Conservation (phyloP, 2,329 filamentous ascomycete species). For the Colletotrichum orbiculare region DNA sequence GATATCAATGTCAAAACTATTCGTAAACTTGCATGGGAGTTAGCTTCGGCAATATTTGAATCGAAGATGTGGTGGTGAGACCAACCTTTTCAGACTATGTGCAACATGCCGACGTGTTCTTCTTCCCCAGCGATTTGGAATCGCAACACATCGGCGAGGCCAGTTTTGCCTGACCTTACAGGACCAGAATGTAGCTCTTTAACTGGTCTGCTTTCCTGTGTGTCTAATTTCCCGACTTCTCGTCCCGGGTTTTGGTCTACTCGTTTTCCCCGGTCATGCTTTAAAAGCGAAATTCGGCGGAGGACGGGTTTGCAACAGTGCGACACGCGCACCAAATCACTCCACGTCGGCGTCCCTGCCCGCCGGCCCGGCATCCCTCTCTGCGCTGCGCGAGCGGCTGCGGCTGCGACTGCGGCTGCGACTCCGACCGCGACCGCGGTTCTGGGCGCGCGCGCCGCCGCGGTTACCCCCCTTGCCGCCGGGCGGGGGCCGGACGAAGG, state of each 20-base stretch:
- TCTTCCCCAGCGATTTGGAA: neutral
- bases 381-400: conserved; percentile 42
- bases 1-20: neutral
- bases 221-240: neutral
- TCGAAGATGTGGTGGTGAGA: neutral
- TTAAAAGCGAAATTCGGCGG: no score
- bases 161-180: neutral
- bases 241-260: neutral
- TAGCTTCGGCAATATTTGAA: neutral
- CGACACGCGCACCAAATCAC: neutral
- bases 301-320: neutral
- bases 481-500: conserved; percentile 83
- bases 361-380: conserved; percentile 7
- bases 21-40: conserved; percentile 10
- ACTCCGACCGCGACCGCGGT: conserved; percentile 45
- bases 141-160: conserved; percentile 35
- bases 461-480: conserved; percentile 46
- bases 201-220: neutral
- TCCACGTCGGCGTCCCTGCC: conserved; percentile 25
- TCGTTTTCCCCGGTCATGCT: neutral
- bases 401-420: conserved; percentile 60
- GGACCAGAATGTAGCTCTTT: neutral
- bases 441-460: conserved; percentile 52
- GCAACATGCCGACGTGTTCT: conserved; percentile 31
- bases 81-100: conserved; percentile 25